Base-by-base conservation (phyloP, 208 protist species). In the Trypanosoma melophagium region DNA sequence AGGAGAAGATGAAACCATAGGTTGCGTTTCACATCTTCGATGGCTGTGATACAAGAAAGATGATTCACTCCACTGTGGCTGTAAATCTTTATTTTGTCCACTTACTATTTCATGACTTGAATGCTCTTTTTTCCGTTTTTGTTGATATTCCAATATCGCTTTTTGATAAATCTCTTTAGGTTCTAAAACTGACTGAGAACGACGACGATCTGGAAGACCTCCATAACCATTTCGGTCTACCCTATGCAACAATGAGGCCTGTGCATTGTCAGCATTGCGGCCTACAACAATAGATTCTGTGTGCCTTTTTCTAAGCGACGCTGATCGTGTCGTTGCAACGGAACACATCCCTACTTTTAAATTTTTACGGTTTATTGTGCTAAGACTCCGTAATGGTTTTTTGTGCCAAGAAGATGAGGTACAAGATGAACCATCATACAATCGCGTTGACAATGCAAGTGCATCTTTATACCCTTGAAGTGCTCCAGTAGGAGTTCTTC, bases 281-380 rank as follows among this genome's bases (percentile, higher is more conserved):
- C 49, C 31, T 44, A 40, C 3, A n/a, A 35, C 17, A 2, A 7
- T 61, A 1, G 40, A 58, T 19, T 62, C 52, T 7, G 74, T 60
- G 4, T 68, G 65, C 55, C 58, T 60, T 51, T 55, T 60, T 19
- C 74, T 61, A n/a, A 80, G 47, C 38, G 57, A 52, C n/a, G 69
- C 53, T 22, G 74, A 61, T 12, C 69, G 68, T 28, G 58, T 80
- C n/a, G 57, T 58, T 63, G 25, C 2, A 19, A 40, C 28, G 9
- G 49, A 50, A n/a, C 19, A 14, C 1, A 16, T 4, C 17, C 3
- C 42, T 28, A 21, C 3, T 22, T 9, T 7, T 31, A 31, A 25
- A 42, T 41, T 38, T 0, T 19, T 45, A 40, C 41, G 45, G 17
- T 19, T 47, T 25, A 9, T 17, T 7, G 8, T 19, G 38, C 38